Evolutionary conservation across 2,329 filamentous ascomycete genomes (phyloP).

Genomic region (Orbilia blumenaviensis): DNA sequence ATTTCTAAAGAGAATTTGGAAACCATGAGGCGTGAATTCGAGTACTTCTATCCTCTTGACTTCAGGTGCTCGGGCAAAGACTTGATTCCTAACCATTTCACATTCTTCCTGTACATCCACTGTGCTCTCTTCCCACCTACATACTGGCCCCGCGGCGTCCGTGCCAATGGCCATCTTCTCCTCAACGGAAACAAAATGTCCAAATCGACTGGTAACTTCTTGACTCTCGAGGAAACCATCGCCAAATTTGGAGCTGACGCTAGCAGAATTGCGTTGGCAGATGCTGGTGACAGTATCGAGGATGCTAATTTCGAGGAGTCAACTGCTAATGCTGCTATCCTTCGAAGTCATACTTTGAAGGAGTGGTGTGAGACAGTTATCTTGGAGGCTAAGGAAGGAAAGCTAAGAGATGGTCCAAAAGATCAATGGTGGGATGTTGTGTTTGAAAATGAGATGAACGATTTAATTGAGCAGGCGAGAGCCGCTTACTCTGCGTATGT

Average conservation of each 20-base stretch:
- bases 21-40: conserved; percentile 86
- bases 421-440: conserved; percentile 84
- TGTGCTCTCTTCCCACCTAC: conserved; percentile 84
- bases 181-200: conserved; percentile 99
- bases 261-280: conserved; percentile 86
- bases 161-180: conserved; percentile 90
- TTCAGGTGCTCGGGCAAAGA: conserved; percentile 90
- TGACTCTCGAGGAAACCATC: conserved; percentile 85
- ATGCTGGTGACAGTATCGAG: conserved; percentile 91
- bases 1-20: conserved; percentile 79
- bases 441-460: conserved; percentile 93
- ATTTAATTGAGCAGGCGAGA: conserved; percentile 78
- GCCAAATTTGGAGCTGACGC: conserved; percentile 96
- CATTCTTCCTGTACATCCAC: conserved; percentile 95
- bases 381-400: conserved; percentile 69
- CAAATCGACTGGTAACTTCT: conserved; percentile 96
- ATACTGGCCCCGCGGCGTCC: conserved; percentile 87
- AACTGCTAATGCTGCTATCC: conserved; percentile 89
- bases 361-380: conserved; percentile 92
- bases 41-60: conserved; percentile 97
- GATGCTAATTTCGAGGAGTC: conserved; percentile 98
- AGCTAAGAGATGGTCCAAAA: conserved; percentile 78
- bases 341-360: conserved; percentile 79
- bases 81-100: conserved; percentile 90
- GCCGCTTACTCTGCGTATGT: conserved; percentile 76